These are phyloP conservation scores for Talaromyces islandicus DNA, from an alignment of 2,329 filamentous ascomycete species.

Conservation along the genomic window DNA sequence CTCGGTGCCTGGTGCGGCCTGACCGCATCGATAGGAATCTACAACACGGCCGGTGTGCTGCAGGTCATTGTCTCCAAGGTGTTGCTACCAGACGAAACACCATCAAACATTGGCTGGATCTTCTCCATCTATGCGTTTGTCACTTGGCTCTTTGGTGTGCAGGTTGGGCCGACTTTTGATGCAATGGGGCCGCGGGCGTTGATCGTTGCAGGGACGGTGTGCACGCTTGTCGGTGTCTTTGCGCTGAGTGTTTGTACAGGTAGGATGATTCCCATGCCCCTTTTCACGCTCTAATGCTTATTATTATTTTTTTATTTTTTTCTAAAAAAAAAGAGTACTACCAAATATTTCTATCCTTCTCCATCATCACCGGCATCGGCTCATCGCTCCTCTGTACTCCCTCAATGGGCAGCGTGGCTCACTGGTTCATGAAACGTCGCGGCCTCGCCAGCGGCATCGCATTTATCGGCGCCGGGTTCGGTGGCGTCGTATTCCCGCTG, in stretches of 20 bases:
- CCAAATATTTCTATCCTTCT: slow-evolving; percentile 37
- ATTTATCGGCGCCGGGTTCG: slow-evolving; percentile 26
- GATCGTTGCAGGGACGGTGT: slow-evolving; percentile 16
- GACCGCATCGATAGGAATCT: slow-evolving; percentile 30
- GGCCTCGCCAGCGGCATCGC: slow-evolving; percentile 30
- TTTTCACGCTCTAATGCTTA: background rate
- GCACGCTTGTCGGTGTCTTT: slow-evolving; percentile 15
- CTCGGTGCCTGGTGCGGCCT: slow-evolving; percentile 25
- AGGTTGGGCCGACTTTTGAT: slow-evolving; percentile 27
- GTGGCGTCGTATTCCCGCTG: slow-evolving; percentile 27
- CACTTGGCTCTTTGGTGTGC: slow-evolving; percentile 21
- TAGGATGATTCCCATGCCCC: slow-evolving; percentile 2
- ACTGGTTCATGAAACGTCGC: slow-evolving; percentile 30
- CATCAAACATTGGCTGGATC: slow-evolving; percentile 21
- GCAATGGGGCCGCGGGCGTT: slow-evolving; percentile 19
- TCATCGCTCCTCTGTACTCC: slow-evolving; percentile 34
- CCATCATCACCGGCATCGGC: slow-evolving; percentile 33
- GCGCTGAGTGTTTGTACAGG: slow-evolving; percentile 17
- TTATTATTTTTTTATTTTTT: too few relatives aligned
- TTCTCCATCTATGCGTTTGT: slow-evolving; percentile 24
- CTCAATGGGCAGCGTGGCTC: slow-evolving; percentile 22
- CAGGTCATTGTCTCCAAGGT: slow-evolving; percentile 15
- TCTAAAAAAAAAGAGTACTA: slow-evolving; percentile 32
- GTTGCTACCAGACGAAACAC: slow-evolving; percentile 10
- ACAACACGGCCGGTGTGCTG: slow-evolving; percentile 28